Percentiles rank a stretch among this genome's conserved stretches.
Evolutionary conservation across 768 basidiomycete species (phyloP).

Genomic region (Phlebiopsis flavidoalba): DNA sequence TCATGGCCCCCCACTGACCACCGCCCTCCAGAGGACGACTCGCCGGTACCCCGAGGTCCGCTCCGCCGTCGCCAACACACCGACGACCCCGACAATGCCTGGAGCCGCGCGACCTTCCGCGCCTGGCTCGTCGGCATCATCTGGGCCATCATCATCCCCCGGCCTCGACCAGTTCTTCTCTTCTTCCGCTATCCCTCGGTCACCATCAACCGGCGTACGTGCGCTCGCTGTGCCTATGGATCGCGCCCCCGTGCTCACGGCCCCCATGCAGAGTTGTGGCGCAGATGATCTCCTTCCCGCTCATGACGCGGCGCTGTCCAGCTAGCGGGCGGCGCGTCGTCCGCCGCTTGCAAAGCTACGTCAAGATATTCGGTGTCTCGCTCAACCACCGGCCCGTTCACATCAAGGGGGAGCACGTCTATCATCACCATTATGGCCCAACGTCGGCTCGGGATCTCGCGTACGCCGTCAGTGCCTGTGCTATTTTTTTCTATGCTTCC

Average conservation of each 20-base stretch:
- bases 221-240: neutral
- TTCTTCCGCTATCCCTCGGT: slow-evolving; percentile 73
- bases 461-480: slow-evolving; percentile 33
- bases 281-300: slow-evolving; percentile 65
- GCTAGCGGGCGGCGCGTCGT: slow-evolving; percentile 48
- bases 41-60: slow-evolving; percentile 17
- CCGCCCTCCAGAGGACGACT: slow-evolving; percentile 21
- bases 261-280: slow-evolving; percentile 48
- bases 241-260: slow-evolving; percentile 13
- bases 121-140: slow-evolving; percentile 42
- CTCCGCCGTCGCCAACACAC: slow-evolving; percentile 50
- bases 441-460: slow-evolving; percentile 33
- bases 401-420: slow-evolving; percentile 49
- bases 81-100: slow-evolving; percentile 59
- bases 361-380: slow-evolving; percentile 51
- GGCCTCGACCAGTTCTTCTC: slow-evolving; percentile 72
- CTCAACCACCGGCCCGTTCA: slow-evolving; percentile 73
- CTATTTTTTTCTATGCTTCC: neutral
- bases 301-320: too few relatives aligned
- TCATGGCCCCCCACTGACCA: slow-evolving; percentile 19
- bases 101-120: slow-evolving; percentile 39
- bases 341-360: too few relatives aligned
- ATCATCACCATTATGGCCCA: slow-evolving; percentile 42
- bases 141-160: slow-evolving; percentile 51
- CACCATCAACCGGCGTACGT: slow-evolving; percentile 43